These are phyloP conservation scores for Sarocladium strictum DNA, from an alignment of 2,329 filamentous ascomycete genomes.

Conservation along the genomic window DNA sequence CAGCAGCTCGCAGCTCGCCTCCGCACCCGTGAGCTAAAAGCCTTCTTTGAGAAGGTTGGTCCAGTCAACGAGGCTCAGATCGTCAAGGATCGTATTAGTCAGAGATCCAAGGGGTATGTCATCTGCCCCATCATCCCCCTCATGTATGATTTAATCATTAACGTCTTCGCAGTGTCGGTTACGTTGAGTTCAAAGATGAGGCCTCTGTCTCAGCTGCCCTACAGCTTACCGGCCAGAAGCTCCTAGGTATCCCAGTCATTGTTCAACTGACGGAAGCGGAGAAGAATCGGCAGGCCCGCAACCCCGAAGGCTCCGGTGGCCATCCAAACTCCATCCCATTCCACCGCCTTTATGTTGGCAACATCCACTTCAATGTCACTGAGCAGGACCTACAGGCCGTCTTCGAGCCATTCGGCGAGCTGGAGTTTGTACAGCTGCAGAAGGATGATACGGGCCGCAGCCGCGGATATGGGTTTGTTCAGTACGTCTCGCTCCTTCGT, in stretches of 20 bases:
- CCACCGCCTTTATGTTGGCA: constrained; percentile 96
- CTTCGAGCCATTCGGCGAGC: constrained; percentile 94
- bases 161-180: constrained; percentile 72
- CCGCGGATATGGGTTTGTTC: constrained; percentile 95
- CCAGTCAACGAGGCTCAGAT: constrained; percentile 97
- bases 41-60: constrained; percentile 93
- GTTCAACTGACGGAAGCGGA: constrained; percentile 98
- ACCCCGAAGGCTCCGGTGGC: constrained; percentile 60
- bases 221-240: constrained; percentile 96
- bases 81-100: constrained; percentile 94
- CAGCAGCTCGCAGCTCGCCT: constrained; percentile 95
- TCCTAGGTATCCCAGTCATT: constrained; percentile 97
- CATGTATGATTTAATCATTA: constrained; percentile 24
- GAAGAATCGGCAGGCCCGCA: constrained; percentile 95
- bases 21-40: constrained; percentile 84
- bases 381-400: constrained; percentile 93
- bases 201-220: constrained; percentile 89
- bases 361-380: constrained; percentile 99
- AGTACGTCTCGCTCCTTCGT: constrained; percentile 56
- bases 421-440: constrained; percentile 95
- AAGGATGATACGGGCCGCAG: constrained; percentile 90
- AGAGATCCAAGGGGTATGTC: constrained; percentile 90
- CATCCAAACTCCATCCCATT: constrained; percentile 85
- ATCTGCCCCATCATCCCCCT: not conserved
- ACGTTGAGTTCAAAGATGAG: constrained; percentile 97